A percentile compares a stretch with the other conserved stretches of the same genome.
Conservation (phyloP, 805 yeast species). For the Candida verbasci region DNA sequence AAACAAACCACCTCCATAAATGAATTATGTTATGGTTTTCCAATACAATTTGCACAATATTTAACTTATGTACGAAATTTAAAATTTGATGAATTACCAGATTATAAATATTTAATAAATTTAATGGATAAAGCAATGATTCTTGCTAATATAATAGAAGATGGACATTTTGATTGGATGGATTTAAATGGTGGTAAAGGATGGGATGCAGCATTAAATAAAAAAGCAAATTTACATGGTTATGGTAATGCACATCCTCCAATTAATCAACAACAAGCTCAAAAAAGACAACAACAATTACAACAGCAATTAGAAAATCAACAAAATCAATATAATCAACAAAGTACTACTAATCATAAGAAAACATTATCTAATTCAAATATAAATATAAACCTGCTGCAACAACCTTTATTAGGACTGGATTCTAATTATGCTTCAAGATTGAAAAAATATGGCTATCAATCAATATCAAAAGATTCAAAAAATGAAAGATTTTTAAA, state of each 20-base stretch:
- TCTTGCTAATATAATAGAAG: slow-evolving; percentile 64
- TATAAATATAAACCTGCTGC: slow-evolving; percentile 13
- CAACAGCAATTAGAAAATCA: slow-evolving; percentile 10
- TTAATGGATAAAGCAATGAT: slow-evolving; percentile 75
- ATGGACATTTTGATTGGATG: slow-evolving; percentile 98
- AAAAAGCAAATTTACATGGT: slow-evolving; percentile 92
- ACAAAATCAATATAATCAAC: background rate
- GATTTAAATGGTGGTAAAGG: slow-evolving; percentile 91
- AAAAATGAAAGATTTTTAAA: slow-evolving; percentile 15
- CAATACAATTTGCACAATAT: slow-evolving; percentile 90
- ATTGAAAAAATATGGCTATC: slow-evolving; percentile 7
- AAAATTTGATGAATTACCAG: slow-evolving; percentile 91
- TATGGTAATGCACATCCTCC: slow-evolving; percentile 49
- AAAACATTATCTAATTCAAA: slow-evolving; percentile 6
- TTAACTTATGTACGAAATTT: slow-evolving; percentile 82
- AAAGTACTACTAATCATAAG: background rate
- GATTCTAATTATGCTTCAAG: slow-evolving; percentile 10
- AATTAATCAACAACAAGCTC: too few relatives aligned
- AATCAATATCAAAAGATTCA: slow-evolving; percentile 15
- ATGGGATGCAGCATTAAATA: slow-evolving; percentile 87
- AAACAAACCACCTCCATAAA: slow-evolving; percentile 84
- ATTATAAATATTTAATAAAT: slow-evolving; percentile 79
- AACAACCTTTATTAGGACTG: slow-evolving; percentile 15
- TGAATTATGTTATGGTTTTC: slow-evolving; percentile 84
- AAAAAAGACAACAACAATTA: slow-evolving; percentile 18